Base-by-base conservation (phyloP, 805 yeast genomes). In the Starmerella stellata region DNA sequence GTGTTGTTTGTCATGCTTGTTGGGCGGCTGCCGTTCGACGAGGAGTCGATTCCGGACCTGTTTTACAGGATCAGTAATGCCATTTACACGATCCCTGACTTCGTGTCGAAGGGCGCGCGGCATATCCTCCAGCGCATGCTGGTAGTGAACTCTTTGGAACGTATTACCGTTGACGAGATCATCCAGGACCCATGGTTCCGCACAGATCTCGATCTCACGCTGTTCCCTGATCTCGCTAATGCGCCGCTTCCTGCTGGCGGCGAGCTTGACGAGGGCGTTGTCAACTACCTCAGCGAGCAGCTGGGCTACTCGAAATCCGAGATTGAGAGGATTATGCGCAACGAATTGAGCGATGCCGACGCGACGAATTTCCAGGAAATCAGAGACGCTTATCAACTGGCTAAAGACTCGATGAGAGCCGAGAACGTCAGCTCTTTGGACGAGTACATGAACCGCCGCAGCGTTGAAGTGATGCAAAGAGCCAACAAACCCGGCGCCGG, bases 101-200 rank as follows among this genome's bases (percentile, higher is more conserved):
- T 77, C 54, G 63, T 85, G 44, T 77, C 93, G 17, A 65, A 72
- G 0, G 95, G 95, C 4, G 93, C 95, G 3, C 76, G 81, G 50
- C 72, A 73, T 50, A 59, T 85, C 49, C 69, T 85, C 44, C 78
- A 85, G 29, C 72, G 77, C 54, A 87, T 87, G 95, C 68, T 85
- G 41, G 93, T 85, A 45, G 96, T 87, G 21, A 83, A 85, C 55
- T 95, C 96, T 27, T 65, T 85, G 54, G 82, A 83, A 55, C 73
- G 96, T 62, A 85, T 87, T 44, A 83, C 95, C 11, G 81, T 87
- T 35, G 81, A 75, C 52, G 94, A 81, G 55, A 81, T 87, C 34
- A 74, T 83, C 76, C 78, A 82, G 53, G 95, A 87, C 56, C 85
- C 79, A 46, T 85, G 96, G 96, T 85, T 85, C 60, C 75, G 72